A percentile compares a stretch with the other conserved stretches of the same genome.
Conservation (phyloP, 2,329 filamentous ascomycete species). For the Ascochyta lentis region DNA sequence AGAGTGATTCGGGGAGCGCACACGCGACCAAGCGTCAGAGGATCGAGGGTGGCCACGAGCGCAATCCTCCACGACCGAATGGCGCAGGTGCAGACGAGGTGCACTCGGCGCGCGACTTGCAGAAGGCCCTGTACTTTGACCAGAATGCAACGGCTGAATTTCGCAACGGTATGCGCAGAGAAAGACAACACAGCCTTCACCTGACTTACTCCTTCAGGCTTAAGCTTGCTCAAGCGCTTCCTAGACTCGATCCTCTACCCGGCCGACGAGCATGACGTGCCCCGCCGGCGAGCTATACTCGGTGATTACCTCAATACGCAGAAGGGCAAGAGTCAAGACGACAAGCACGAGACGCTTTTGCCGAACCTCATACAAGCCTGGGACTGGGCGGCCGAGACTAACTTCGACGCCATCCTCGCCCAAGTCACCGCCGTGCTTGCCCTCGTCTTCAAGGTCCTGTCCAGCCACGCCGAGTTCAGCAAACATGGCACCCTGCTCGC, state of each 20-base stretch:
- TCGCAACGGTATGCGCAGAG: conserved; percentile 34
- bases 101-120: conserved; percentile 43
- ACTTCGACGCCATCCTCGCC: conserved; percentile 81
- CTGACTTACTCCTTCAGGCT: conserved; percentile 53
- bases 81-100: conserved; percentile 38
- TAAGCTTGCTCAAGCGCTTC: conserved; percentile 73
- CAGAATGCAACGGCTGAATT: conserved; percentile 41
- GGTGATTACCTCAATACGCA: conserved; percentile 72
- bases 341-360: conserved; percentile 70
- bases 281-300: conserved; percentile 64
- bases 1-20: conserved; percentile 34
- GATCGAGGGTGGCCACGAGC: conserved; percentile 34
- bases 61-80: conserved; percentile 30
- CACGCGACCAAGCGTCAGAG: conserved; percentile 44
- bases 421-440: conserved; percentile 81
- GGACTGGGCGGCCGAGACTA: conserved; percentile 80
- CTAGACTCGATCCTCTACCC: conserved; percentile 69
- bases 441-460: conserved; percentile 79
- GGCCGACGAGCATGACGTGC: conserved; percentile 57
- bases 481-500: conserved; percentile 79
- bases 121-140: conserved; percentile 47
- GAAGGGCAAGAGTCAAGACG: conserved; percentile 56
- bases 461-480: conserved; percentile 74
- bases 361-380: conserved; percentile 85
- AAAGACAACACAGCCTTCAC: not conserved